phyloP scores from a whole-genome alignment of 169 alveolate species.

The Theileria annulata region DNA sequence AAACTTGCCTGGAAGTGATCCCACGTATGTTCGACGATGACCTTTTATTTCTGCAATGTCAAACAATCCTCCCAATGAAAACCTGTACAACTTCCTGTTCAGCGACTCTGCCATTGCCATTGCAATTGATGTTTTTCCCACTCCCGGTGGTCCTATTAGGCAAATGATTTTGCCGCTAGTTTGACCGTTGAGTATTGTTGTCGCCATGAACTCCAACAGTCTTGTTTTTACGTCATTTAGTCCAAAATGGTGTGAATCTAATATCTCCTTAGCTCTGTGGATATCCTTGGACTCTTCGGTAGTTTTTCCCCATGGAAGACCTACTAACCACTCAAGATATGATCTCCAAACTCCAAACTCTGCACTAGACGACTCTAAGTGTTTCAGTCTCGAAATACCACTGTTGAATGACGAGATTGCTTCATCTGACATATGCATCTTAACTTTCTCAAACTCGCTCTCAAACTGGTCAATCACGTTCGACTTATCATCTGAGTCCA shows the following conservation, averaged over 20 bases:
- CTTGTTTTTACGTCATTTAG: slow-evolving; percentile 89
- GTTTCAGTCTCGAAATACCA: slow-evolving; percentile 55
- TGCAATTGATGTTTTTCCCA: slow-evolving; percentile 94
- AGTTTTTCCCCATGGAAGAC: slow-evolving; percentile 80
- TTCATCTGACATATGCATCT: slow-evolving; percentile 52
- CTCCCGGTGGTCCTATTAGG: slow-evolving; percentile 95
- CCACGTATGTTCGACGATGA: slow-evolving; percentile 93
- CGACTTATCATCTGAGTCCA: slow-evolving; percentile 78
- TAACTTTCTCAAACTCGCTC: slow-evolving; percentile 11
- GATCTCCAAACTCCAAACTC: slow-evolving; percentile 79
- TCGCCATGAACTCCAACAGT: slow-evolving; percentile 92
- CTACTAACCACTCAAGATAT: slow-evolving; percentile 82
- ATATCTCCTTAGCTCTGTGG: slow-evolving; percentile 50
- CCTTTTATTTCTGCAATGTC: slow-evolving; percentile 94
- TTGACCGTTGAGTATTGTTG: slow-evolving; percentile 66
- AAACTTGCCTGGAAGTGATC: slow-evolving; percentile 93
- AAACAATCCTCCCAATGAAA: slow-evolving; percentile 87
- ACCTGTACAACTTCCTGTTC: slow-evolving; percentile 83
- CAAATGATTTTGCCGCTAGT: slow-evolving; percentile 90
- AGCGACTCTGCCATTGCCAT: slow-evolving; percentile 87
- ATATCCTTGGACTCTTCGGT: slow-evolving; percentile 69
- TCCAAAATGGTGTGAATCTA: slow-evolving; percentile 90
- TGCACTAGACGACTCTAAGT: slow-evolving; percentile 73
- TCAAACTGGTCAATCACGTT: slow-evolving; percentile 67
- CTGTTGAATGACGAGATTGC: slow-evolving; percentile 31